Base-by-base conservation (phyloP, 768 basidiomycete genomes). In the Leccinum olivaceopallidum region DNA sequence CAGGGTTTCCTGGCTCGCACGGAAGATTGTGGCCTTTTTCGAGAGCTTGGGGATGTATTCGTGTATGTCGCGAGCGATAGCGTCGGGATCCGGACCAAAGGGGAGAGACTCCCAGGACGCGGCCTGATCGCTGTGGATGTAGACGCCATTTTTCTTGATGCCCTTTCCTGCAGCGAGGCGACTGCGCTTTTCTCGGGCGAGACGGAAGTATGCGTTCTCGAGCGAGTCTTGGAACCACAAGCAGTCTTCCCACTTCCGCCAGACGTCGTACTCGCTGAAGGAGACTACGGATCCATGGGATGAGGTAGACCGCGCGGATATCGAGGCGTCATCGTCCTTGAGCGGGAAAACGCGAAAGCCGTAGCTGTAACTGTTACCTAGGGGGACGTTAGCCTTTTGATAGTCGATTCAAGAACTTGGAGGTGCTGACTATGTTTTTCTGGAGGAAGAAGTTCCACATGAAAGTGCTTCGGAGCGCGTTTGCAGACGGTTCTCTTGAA, bases 61-160 rank as follows among this genome's bases (percentile, higher is more conserved):
- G 66, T 92, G 89, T 47, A 92, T 80, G 60, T 89, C 83, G 55
- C 78, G 81, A n/a, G 85, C 85, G 48, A 93, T 82, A 14, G 86
- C 85, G 53, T 82, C 83, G 6, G 90, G 89, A 66, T 90, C 81
- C n/a, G 91, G 91, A 8, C 90, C 92, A 7, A 89, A 88, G 13
- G 92, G 92, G 20, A 94, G 80, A 1, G 90, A 92, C 56, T 93
- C 92, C 79, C 88, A 94, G 14, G 92, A 93, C 1, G 92, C 86
- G 2, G 92, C 92, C 58, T 80, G 78, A 68, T 91, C 87, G 34
- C 85, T 81, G 60, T 85, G 83, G 60, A 89, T 81, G 60, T 90
- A 83, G 3, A 90, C 80, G 18, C 88, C 84, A 58, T 86, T 76
- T 61, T 83, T 87, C 78, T 89, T 89, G 58, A 91, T 81, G 14